A percentile compares a stretch with the other conserved stretches of the same genome.
phyloP scores from a whole-genome alignment of 2,329 filamentous ascomycete species.

The Penicillium sp. region DNA sequence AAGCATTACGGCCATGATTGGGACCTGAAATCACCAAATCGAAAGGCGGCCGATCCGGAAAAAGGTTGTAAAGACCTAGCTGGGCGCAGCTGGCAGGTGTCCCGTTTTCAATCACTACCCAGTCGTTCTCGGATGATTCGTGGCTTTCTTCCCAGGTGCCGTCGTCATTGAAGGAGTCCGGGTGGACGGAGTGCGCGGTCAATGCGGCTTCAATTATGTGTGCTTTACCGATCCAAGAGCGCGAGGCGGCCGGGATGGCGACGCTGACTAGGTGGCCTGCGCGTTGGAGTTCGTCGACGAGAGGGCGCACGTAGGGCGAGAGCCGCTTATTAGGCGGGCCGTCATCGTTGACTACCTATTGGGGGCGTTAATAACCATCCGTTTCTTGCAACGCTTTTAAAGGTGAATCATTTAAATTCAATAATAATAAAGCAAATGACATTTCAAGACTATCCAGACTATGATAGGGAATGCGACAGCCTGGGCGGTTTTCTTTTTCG shows the following conservation, averaged over 20 bases:
- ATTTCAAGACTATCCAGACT: neutral
- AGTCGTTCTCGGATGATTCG: constrained; percentile 57
- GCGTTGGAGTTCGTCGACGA: constrained; percentile 65
- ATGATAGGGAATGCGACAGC: neutral
- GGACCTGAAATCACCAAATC: constrained; percentile 74
- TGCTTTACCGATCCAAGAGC: constrained; percentile 95
- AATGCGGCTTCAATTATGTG: constrained; percentile 86
- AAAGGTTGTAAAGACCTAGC: constrained; percentile 74
- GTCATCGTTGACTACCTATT: constrained; percentile 63
- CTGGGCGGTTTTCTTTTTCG: neutral
- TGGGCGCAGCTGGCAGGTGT: constrained; percentile 75
- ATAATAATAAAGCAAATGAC: neutral
- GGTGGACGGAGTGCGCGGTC: constrained; percentile 74
- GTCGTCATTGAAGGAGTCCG: constrained; percentile 53
- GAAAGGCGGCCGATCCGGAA: constrained; percentile 63
- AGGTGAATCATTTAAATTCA: neutral
- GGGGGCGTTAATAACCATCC: neutral
- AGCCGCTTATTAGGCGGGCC: constrained; percentile 69
- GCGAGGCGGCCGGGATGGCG: constrained; percentile 79
- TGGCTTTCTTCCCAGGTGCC: constrained; percentile 49
- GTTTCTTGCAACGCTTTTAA: too few relatives aligned
- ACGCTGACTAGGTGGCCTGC: constrained; percentile 82
- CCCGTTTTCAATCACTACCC: constrained; percentile 69
- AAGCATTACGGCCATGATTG: constrained; percentile 77
- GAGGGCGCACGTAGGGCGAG: constrained; percentile 71